These are phyloP conservation scores for Lipomyces sp. DNA, from an alignment of 805 yeast species.

Conservation along the genomic window DNA sequence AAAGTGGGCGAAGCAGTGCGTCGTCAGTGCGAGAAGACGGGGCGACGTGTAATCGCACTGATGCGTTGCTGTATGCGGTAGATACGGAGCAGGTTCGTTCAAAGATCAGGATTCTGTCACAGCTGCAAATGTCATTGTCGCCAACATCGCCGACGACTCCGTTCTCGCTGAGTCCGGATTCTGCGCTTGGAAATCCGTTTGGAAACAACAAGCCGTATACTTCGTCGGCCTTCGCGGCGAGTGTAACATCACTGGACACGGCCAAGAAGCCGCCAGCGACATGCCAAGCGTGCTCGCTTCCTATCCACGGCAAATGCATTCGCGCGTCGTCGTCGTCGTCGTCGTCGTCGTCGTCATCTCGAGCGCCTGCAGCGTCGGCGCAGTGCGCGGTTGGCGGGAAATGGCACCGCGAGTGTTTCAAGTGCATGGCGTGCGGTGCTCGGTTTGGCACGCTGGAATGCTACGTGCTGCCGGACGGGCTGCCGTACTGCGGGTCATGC, in stretches of 20 bases:
- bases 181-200: not conserved
- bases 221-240: not conserved
- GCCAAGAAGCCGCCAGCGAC: not conserved
- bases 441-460: conserved; percentile 34
- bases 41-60: too few relatives aligned
- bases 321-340: not conserved
- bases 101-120: conserved; percentile 5
- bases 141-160: not conserved
- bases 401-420: conserved; percentile 89
- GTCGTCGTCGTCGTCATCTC: not conserved
- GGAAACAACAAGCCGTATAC: not conserved
- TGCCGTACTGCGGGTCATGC: conserved; percentile 78
- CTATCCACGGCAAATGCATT: not conserved
- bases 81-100: not conserved
- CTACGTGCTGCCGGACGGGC: conserved; percentile 69
- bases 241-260: too few relatives aligned
- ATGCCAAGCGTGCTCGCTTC: not conserved
- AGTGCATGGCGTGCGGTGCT: conserved; percentile 58
- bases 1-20: too few relatives aligned
- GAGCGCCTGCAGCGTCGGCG: not conserved
- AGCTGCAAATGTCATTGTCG: conserved; percentile 13
- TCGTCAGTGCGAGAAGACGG: too few relatives aligned
- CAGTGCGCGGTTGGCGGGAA: not conserved
- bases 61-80: too few relatives aligned
- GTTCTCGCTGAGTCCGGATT: not conserved